Base-by-base conservation (phyloP, 768 basidiomycete genomes). In the Suillus brevipes region DNA sequence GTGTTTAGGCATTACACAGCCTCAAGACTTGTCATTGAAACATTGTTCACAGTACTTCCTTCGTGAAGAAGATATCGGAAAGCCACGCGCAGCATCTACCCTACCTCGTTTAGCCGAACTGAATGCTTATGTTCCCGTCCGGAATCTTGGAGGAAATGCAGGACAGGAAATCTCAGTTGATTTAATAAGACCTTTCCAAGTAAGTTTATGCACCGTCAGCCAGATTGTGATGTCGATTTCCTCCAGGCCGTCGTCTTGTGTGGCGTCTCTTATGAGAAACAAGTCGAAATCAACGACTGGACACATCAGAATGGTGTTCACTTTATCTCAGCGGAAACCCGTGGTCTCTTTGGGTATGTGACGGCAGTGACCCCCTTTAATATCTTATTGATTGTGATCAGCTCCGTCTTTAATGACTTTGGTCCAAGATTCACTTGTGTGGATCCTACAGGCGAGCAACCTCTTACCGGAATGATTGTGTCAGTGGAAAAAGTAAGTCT, bases 371-470 rank as follows among this genome's bases (percentile, higher is more conserved):
- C 16, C 53, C 60, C 31, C 9, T 18, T 36, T 9, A 13, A 34
- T 66, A 8, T 38, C 38, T 70, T 34, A 65, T 56, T 60, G 37
- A 68, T 60, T 36, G 49, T 34, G 58, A 28, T 43, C 72, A 97
- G 96, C 16, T 90, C 92, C 65, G 89, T 90, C 16, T 99, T 99
- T 84, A 97, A 93, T 75, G 97, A 99, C 78, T 99, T 99, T 70
- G 97, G 97, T 7, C 78, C 89, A 31, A 94, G 93, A 76, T 99
- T 99, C 74, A 90, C 94, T 18, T 96, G 95, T 69, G 92, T 97
- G 31, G 97, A 99, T 74, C 89, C 95, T n/a, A 96, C 93, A n/a
- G 97, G 97, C 20, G 97, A 99, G 78, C 90, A 94, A 68, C 91
- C 95, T 4, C 81, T 98, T 64, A 84, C 87, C 2, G 97, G 97